These are phyloP conservation scores for Apiospora marii DNA, from an alignment of 2,329 filamentous ascomycete species.

Conservation along the genomic window DNA sequence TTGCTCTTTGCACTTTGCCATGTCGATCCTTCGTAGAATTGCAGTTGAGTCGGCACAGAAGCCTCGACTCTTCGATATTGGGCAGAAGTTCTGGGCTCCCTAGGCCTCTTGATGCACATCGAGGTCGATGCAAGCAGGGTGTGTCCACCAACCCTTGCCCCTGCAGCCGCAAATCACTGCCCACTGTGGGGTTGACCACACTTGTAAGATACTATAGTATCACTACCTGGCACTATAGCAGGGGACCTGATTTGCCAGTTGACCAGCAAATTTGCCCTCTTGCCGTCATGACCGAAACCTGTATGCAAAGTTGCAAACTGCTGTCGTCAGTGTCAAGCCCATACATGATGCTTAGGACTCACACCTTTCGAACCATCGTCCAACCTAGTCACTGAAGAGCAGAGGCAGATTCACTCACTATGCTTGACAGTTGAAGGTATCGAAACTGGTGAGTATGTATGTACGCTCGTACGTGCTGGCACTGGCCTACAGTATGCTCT, in stretches of 20 bases:
- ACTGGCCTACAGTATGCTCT: neutral
- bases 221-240: neutral
- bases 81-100: too few relatives aligned
- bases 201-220: slow-evolving; percentile 17
- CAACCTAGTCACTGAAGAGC: neutral
- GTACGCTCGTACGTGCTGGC: neutral
- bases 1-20: neutral
- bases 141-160: neutral
- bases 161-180: slow-evolving; percentile 16
- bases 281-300: slow-evolving; percentile 2
- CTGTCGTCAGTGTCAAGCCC: neutral
- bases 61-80: slow-evolving; percentile 7
- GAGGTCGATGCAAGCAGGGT: neutral
- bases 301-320: neutral
- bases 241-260: neutral
- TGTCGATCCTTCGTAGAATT: neutral
- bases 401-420: neutral
- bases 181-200: slow-evolving; percentile 17
- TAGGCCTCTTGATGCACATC: neutral
- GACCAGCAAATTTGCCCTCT: slow-evolving; percentile 9
- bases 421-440: neutral
- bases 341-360: neutral
- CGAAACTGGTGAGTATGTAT: neutral
- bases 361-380: neutral
- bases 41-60: neutral